Evolutionary conservation across 768 basidiomycete species (phyloP).

Genomic region (Trametopsis cervina): DNA sequence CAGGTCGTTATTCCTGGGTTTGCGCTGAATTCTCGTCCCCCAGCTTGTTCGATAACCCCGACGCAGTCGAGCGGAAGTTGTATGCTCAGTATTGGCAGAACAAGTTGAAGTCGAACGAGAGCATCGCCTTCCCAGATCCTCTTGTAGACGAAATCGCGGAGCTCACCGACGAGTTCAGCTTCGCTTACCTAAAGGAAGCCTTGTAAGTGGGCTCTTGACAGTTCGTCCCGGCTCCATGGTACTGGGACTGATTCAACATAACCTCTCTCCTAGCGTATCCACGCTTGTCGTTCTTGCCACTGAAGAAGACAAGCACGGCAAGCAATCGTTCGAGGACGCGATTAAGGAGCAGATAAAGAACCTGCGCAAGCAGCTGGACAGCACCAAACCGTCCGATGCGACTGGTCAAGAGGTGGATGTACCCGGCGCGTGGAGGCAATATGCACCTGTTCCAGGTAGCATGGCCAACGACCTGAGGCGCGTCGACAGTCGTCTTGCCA

Average conservation of each 20-base stretch:
- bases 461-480: background rate
- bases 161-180: constrained; percentile 64
- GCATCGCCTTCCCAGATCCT: constrained; percentile 59
- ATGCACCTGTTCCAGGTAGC: background rate
- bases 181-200: constrained; percentile 85
- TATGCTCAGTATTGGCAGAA: constrained; percentile 79
- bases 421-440: constrained; percentile 6
- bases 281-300: constrained; percentile 60
- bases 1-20: background rate
- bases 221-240: background rate
- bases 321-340: constrained; percentile 41
- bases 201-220: constrained; percentile 48
- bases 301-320: constrained; percentile 35
- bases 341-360: constrained; percentile 53
- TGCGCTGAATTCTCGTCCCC: constrained; percentile 24
- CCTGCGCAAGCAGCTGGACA: constrained; percentile 62
- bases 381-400: constrained; percentile 16
- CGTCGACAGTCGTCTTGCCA: constrained; percentile 4
- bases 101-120: constrained; percentile 58
- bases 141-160: constrained; percentile 55
- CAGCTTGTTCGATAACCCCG: constrained; percentile 61
- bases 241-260: background rate
- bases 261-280: constrained; percentile 47
- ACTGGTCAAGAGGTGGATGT: background rate
- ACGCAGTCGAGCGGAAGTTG: constrained; percentile 50